Base-by-base conservation (phyloP, 257 asterid species). In the Fraxinus cuspidata region DNA sequence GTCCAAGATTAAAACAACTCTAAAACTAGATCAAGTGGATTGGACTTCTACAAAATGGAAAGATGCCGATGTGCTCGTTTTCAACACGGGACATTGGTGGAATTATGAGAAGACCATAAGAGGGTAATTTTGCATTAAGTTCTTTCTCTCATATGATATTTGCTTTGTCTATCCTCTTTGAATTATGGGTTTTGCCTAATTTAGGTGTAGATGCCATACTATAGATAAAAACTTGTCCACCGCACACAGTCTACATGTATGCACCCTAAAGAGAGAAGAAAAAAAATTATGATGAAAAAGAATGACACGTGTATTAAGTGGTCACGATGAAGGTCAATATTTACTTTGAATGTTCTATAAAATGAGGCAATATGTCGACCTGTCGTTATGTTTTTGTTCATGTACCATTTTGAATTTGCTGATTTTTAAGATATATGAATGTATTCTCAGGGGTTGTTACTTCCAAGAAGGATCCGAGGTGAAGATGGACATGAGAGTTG, bases 1-100 rank as follows among this genome's bases (percentile, higher is more conserved):
- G 1, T 74, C 85, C 0, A 65, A 80, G 73, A 58, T 94, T 63
- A 87, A 67, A 84, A 94, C 97, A 19, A 94, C 99, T 4, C 82
- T 94, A 67, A 94, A 91, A 78, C 79, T 94, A 53, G 96, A 91
- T 79, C 86, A 87, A 81, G 90, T 94, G 97, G 98, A 92, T 53
- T 92, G 97, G 97, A 87, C 78, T 71, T 85, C 96, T 37, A 64
- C 80, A 51, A 87, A 82, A 78, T 92, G 98, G 97, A 92, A 79
- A 78, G 91, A 86, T 29, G 97, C 98, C 0, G 98, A 94, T 82
- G 35, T 92, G 15, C 84, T 94, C 63, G 58, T 94, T 60, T 82
- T 94, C 82, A 92, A 94, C 86, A 87, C 97, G 19, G 97, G 97
- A 11, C 97, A 91, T 78, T 94, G 98, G 97, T 92, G 97, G 96